Conservation (phyloP, 352 stramenopile genomes). For the Phytophthora pisi region DNA sequence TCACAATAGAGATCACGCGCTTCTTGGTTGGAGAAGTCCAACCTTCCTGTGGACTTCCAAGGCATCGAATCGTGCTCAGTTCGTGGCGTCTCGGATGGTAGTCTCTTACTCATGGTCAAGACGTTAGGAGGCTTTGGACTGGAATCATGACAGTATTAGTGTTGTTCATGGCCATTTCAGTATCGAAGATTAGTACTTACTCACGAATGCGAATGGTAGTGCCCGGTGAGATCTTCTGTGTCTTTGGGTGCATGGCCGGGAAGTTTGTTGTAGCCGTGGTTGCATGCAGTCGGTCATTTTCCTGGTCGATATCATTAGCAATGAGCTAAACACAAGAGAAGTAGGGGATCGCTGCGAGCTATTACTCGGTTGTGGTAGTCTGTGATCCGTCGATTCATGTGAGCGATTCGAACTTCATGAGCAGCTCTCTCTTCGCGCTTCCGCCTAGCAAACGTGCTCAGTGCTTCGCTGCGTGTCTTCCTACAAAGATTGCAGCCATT, state of each 20-base stretch:
- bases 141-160: constrained; percentile 4
- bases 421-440: constrained; percentile 61
- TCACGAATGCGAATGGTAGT: constrained; percentile 73
- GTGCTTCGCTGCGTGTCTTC: constrained; percentile 50
- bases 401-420: constrained; percentile 68
- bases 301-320: constrained; percentile 41
- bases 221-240: constrained; percentile 65
- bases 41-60: constrained; percentile 42
- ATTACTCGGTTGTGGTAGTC: constrained; percentile 75
- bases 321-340: background rate
- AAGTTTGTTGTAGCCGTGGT: constrained; percentile 78
- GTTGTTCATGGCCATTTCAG: no score
- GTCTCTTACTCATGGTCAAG: constrained; percentile 45
- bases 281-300: constrained; percentile 66
- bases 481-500: no score
- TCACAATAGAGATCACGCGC: constrained; percentile 72
- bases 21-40: constrained; percentile 57
- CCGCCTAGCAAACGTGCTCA: constrained; percentile 65
- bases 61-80: constrained; percentile 21
- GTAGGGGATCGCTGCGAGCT: background rate
- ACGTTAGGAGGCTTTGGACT: constrained; percentile 71
- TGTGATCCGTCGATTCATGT: constrained; percentile 85
- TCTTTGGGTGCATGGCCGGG: constrained; percentile 79
- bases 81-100: constrained; percentile 28
- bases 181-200: constrained; percentile 36